A percentile compares a stretch with the other conserved stretches of the same genome.
phyloP scores from a whole-genome alignment of 768 basidiomycete genomes.

The Boletus reticulatus region DNA sequence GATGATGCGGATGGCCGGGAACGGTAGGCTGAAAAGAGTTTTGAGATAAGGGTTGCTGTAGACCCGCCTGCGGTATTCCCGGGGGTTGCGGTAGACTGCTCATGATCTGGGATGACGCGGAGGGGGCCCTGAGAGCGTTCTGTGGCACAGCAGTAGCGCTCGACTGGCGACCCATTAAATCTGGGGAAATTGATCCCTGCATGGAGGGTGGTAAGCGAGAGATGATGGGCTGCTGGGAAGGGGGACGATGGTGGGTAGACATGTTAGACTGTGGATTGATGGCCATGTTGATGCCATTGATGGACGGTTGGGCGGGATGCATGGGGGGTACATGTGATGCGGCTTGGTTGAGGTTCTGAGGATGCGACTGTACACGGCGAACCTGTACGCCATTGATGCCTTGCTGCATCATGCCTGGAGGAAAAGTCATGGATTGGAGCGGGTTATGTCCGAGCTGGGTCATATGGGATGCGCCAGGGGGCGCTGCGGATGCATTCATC shows the following conservation, averaged over 20 bases:
- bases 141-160: slow-evolving; percentile 40
- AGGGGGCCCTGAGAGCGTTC: slow-evolving; percentile 41
- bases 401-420: slow-evolving; percentile 41
- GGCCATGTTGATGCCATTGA: slow-evolving; percentile 40
- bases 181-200: slow-evolving; percentile 41
- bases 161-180: slow-evolving; percentile 43
- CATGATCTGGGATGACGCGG: slow-evolving; percentile 50
- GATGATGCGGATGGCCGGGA: slow-evolving; percentile 28
- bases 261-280: slow-evolving; percentile 47
- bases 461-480: slow-evolving; percentile 29
- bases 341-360: slow-evolving; percentile 42
- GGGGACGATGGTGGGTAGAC: slow-evolving; percentile 34
- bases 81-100: slow-evolving; percentile 38
- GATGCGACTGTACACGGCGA: slow-evolving; percentile 61
- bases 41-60: slow-evolving; percentile 31
- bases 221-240: slow-evolving; percentile 35
- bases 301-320: slow-evolving; percentile 35
- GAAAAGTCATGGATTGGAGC: slow-evolving; percentile 43
- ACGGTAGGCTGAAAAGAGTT: slow-evolving; percentile 28
- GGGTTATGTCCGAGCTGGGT: slow-evolving; percentile 33
- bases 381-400: slow-evolving; percentile 35
- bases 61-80: slow-evolving; percentile 28
- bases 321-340: slow-evolving; percentile 35
- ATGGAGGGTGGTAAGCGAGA: slow-evolving; percentile 32
- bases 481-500: slow-evolving; percentile 29